Evolutionary conservation across 2,329 filamentous ascomycete species (phyloP).

Genomic region (Hirsutella thompsonii): DNA sequence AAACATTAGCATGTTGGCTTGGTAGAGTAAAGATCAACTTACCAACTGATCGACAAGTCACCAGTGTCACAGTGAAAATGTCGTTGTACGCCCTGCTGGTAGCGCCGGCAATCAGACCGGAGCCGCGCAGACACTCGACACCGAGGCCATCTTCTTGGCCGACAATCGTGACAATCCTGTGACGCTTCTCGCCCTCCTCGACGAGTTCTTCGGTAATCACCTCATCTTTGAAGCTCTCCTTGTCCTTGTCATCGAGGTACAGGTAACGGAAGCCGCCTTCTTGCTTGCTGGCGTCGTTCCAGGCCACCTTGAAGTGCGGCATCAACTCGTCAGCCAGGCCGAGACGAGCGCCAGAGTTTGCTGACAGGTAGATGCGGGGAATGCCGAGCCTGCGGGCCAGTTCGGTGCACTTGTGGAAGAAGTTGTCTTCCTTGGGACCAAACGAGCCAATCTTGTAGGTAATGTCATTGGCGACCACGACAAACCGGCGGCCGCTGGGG

Average conservation of each 20-base stretch:
- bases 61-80: conserved; percentile 95
- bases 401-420: conserved; percentile 99
- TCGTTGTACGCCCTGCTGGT: conserved; percentile 96
- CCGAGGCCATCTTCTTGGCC: conserved; percentile 91
- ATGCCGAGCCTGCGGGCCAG: conserved; percentile 88
- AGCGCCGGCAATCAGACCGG: conserved; percentile 94
- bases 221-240: conserved; percentile 70
- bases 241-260: conserved; percentile 77
- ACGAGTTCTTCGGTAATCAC: conserved; percentile 70
- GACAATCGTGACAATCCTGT: conserved; percentile 89
- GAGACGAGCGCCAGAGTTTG: conserved; percentile 96
- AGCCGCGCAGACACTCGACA: conserved; percentile 94
- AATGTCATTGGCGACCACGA: conserved; percentile 98
- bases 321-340: conserved; percentile 95
- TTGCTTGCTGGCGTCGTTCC: conserved; percentile 74
- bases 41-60: conserved; percentile 96
- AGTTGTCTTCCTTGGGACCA: conserved; percentile 89
- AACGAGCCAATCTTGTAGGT: conserved; percentile 99
- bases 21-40: conserved; percentile 16
- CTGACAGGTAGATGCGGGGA: conserved; percentile 92
- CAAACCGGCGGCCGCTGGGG: conserved; percentile 78
- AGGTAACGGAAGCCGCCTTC: conserved; percentile 94
- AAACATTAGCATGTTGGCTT: not conserved
- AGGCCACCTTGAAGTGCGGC: conserved; percentile 92
- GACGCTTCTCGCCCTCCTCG: conserved; percentile 77